Evolutionary conservation across 495 filamentous ascomycete genomes (phyloP).

Genomic region (Cenococcum geophilum): DNA sequence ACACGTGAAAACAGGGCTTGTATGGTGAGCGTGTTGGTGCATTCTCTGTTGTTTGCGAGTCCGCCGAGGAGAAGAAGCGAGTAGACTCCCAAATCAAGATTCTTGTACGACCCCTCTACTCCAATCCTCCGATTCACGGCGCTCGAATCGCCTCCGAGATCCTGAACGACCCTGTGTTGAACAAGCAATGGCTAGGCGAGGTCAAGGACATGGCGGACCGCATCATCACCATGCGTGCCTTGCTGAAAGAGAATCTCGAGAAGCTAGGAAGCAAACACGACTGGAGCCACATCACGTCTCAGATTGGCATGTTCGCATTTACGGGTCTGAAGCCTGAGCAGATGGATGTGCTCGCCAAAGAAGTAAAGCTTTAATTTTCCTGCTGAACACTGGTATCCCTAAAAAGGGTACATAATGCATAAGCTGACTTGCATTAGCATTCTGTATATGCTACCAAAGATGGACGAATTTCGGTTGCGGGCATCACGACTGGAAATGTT

Average conservation of each 20-base stretch:
- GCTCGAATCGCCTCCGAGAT: conserved; percentile 90
- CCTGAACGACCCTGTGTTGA: conserved; percentile 77
- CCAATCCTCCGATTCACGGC: conserved; percentile 93
- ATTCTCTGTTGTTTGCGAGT: conserved; percentile 84
- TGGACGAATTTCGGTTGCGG: conserved; percentile 93
- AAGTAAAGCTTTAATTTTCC: conserved; percentile 47
- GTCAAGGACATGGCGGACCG: conserved; percentile 99
- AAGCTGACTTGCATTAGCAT: conserved; percentile 49
- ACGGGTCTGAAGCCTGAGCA: conserved; percentile 88
- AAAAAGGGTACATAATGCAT: background rate
- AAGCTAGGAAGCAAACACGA: conserved; percentile 89
- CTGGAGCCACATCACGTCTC: conserved; percentile 97
- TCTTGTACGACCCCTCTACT: conserved; percentile 93
- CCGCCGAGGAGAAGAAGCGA: conserved; percentile 86
- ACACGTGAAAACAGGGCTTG: conserved; percentile 57
- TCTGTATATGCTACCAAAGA: conserved; percentile 98
- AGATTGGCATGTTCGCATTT: conserved; percentile 99
- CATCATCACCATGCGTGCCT: conserved; percentile 94
- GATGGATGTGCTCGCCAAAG: conserved; percentile 87
- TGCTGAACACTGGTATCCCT: too few species aligned
- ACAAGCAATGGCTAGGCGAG: conserved; percentile 91
- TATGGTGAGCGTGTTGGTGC: conserved; percentile 98
- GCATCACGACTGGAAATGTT: conserved; percentile 90
- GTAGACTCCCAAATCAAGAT: conserved; percentile 98
- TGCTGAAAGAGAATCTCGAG: conserved; percentile 90